phyloP scores from a whole-genome alignment of 768 basidiomycete species.

The Mycena pura region DNA sequence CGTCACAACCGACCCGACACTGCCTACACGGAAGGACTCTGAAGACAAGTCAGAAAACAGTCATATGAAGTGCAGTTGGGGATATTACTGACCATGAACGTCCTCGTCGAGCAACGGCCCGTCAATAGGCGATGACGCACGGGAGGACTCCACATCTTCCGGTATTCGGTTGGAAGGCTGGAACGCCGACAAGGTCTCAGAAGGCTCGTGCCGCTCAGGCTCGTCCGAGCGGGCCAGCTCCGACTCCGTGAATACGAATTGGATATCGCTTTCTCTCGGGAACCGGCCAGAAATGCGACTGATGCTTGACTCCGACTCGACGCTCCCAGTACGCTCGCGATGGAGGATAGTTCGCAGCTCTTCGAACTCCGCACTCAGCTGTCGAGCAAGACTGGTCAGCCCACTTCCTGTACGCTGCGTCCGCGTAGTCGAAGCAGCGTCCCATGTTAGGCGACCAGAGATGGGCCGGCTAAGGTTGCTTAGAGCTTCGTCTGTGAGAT shows the following conservation, averaged over 20 bases:
- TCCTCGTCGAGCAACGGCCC: constrained; percentile 43
- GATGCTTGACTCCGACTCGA: constrained; percentile 37
- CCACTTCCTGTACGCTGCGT: constrained; percentile 48
- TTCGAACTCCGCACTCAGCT: constrained; percentile 58
- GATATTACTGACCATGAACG: constrained; percentile 46
- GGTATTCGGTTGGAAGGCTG: constrained; percentile 50
- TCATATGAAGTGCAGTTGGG: background rate
- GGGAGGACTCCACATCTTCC: constrained; percentile 56
- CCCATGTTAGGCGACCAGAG: constrained; percentile 40
- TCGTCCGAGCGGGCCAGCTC: constrained; percentile 28
- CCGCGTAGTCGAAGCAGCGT: constrained; percentile 33
- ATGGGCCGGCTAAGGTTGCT: constrained; percentile 36
- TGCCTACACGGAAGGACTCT: constrained; percentile 59
- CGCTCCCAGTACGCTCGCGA: constrained; percentile 28
- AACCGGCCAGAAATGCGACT: constrained; percentile 24
- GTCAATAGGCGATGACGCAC: constrained; percentile 47
- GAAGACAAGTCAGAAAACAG: constrained; percentile 10
- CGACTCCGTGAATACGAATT: constrained; percentile 26
- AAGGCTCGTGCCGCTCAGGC: constrained; percentile 19
- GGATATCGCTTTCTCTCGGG: constrained; percentile 19
- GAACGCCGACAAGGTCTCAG: constrained; percentile 43
- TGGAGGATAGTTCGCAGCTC: constrained; percentile 43
- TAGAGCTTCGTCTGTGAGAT: constrained; percentile 29
- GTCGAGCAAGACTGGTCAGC: constrained; percentile 56
- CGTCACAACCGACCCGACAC: constrained; percentile 56